Evolutionary conservation across 2,329 filamentous ascomycete genomes (phyloP), one percentile per base, ranked within the genome.

Genomic region (Scytalidium sp.): DNA sequence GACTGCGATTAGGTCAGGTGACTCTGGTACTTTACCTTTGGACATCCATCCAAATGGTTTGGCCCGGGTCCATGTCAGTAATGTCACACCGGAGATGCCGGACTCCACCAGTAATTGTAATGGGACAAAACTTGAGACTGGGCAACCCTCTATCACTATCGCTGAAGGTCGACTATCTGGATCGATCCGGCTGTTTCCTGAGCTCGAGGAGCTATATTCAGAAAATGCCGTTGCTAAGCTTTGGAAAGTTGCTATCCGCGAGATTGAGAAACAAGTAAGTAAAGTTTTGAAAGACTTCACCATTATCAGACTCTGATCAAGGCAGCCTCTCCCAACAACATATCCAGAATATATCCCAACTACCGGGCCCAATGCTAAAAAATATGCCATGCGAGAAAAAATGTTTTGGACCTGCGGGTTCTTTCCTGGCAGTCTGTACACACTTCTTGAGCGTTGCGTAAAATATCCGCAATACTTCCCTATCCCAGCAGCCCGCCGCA

Each of bases 371-470:
- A 45, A 56, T 0, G 52, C 47, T 2, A 67, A 66, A 0, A 54
- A 48, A 13, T 70, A 66, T 49, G 43, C 55, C 8, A 44, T 62
- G 19, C 58, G 65, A 1, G 62, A 69, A 17, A 57, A 64, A 2
- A 62, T 68, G 2, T 73, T 73, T 39, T 73, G 70, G 70, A 73
- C 69, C 1, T 71, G 70, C 43, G 70, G 70, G 17, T 73, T 72
- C 61, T 73, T 73, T 32, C 70, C 70, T 0, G 70, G 66, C 0
- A 65, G 53, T 0, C 32, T 73, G 3, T 70, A 70, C 49, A 54
- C 60, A 2, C 40, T 73, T 0, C 50, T 72, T 0, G 70, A 73
- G 50, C 56, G 70, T 9, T 47, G 42, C 1, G 56, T 64, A 9
- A 64, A 58, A 21, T 66, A 63, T 44, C 69, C 69, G 1, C 46